phyloP scores from a whole-genome alignment of 345 rosid species.

The Orychophragmus violaceus region DNA sequence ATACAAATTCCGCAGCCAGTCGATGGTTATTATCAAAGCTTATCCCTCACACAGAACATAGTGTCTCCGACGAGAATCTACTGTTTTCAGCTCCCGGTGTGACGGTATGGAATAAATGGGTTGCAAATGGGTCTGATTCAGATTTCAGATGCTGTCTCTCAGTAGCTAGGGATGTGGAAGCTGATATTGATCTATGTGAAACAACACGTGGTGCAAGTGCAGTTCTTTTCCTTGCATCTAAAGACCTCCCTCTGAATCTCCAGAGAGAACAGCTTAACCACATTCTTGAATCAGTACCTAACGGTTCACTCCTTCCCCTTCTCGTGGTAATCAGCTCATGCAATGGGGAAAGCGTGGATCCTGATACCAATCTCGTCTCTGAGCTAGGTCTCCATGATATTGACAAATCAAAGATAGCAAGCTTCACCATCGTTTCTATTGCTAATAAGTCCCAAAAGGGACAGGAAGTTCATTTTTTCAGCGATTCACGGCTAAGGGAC shows the following conservation, averaged over 20 bases:
- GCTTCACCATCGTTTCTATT: conserved; percentile 54
- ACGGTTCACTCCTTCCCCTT: conserved; percentile 72
- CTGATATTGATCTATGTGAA: conserved; percentile 33
- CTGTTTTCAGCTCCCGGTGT: conserved; percentile 54
- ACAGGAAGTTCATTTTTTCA: conserved; percentile 52
- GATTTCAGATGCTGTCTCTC: conserved; percentile 60
- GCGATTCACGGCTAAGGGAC: conserved; percentile 54
- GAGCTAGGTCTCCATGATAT: conserved; percentile 59
- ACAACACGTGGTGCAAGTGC: conserved; percentile 65
- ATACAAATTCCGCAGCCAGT: conserved; percentile 37
- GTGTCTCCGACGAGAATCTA: conserved; percentile 33
- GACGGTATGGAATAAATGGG: conserved; percentile 81
- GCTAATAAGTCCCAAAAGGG: conserved; percentile 36
- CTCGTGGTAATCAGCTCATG: conserved; percentile 52
- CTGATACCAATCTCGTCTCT: conserved; percentile 33
- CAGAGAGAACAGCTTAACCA: conserved; percentile 57
- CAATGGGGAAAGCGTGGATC: conserved; percentile 36
- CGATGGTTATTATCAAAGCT: conserved; percentile 76
- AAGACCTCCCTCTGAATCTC: conserved; percentile 52
- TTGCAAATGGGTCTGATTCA: conserved; percentile 35
- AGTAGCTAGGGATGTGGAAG: conserved; percentile 50
- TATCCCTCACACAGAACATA: conserved; percentile 44
- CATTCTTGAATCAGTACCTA: conserved; percentile 52
- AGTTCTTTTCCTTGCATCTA: conserved; percentile 60
- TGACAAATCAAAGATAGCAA: conserved; percentile 56